Conservation (phyloP, 148 eudicot species). For the Amaranthus hypochondriacus region DNA sequence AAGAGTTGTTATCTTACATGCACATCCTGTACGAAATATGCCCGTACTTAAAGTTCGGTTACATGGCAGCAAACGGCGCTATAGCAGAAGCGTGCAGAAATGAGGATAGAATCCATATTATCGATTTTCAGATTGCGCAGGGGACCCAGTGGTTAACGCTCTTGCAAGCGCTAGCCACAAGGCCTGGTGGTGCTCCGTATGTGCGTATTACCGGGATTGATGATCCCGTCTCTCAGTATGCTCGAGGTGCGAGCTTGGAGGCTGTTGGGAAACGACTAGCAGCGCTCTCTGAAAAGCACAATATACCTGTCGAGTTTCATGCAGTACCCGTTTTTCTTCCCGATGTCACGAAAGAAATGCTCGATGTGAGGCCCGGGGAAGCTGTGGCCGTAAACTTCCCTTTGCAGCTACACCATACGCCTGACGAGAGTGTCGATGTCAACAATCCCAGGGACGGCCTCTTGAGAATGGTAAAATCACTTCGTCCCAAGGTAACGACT, state of each 20-base stretch:
- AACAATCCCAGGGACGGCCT: slow-evolving; percentile 77
- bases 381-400: slow-evolving; percentile 89
- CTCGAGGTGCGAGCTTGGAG: slow-evolving; percentile 70
- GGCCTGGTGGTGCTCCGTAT: slow-evolving; percentile 72
- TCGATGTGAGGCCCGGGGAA: slow-evolving; percentile 65
- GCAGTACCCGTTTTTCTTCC: slow-evolving; percentile 61
- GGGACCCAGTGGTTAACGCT: slow-evolving; percentile 96
- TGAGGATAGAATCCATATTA: slow-evolving; percentile 69
- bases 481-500: slow-evolving; percentile 71
- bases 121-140: slow-evolving; percentile 83
- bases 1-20: slow-evolving; percentile 82
- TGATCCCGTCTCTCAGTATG: slow-evolving; percentile 64
- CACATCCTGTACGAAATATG: slow-evolving; percentile 82
- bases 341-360: slow-evolving; percentile 59
- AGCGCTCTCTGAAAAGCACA: slow-evolving; percentile 51
- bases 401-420: slow-evolving; percentile 83
- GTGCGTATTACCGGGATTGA: slow-evolving; percentile 90
- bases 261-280: slow-evolving; percentile 50
- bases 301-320: slow-evolving; percentile 68
- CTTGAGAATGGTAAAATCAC: slow-evolving; percentile 65
- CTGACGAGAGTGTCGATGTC: slow-evolving; percentile 88
- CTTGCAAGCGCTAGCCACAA: slow-evolving; percentile 76
- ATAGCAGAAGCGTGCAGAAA: slow-evolving; percentile 82
- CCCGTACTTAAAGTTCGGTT: slow-evolving; percentile 84
- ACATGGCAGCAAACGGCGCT: slow-evolving; percentile 93